Base-by-base conservation (phyloP, 257 asterid species). In the Hygrophila difformis region DNA sequence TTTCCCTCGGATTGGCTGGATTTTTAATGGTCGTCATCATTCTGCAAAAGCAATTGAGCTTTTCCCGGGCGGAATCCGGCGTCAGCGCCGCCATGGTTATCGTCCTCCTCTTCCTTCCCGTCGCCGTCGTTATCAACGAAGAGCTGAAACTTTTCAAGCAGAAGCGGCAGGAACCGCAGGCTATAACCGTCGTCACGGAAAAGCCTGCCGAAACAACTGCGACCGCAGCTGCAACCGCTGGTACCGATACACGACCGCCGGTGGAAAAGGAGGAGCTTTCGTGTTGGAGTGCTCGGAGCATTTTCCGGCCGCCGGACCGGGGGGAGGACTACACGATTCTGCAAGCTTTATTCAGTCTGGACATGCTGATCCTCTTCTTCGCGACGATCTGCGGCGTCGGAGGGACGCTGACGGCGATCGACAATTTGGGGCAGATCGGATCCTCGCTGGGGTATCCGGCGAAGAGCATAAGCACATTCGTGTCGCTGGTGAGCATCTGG, bases 381-480 rank as follows among this genome's bases (percentile, higher is more conserved):
- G 61, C 52, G 0, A 56, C 55, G 2, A 54, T 42, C 8, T 62
- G 62, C 16, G 68, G 68, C 10, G 60, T 62, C 22, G 68, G 68
- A 3, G 68, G 68, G 1, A 55, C 68, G 8, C 18, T 54, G 18
- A 62, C 68, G 0, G 57, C 68, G 4, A 62, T 62, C 4, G 62
- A 54, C 61, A 62, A 62, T 35, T n/a, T 62, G 16, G 68, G 68
- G 5, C 62, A 62, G 26, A 54, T 62, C 21, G 68, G 68, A 15
- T 5, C 39, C 6, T 54, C 68, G 0, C 4, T 62, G 16, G 57
- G 56, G n/a, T 62, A 62, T 28, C 68, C 68, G 0, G 24, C 20
- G 3, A 47, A 40, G 16, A 81, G 89, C 36, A 81, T 56, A 0
- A 75, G 82, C 56, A 62, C 62, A 5, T 62, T 54, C 9, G 62